These are phyloP conservation scores for Colletotrichum nymphaeae DNA, from an alignment of 2,329 filamentous ascomycete genomes.

Conservation along the genomic window DNA sequence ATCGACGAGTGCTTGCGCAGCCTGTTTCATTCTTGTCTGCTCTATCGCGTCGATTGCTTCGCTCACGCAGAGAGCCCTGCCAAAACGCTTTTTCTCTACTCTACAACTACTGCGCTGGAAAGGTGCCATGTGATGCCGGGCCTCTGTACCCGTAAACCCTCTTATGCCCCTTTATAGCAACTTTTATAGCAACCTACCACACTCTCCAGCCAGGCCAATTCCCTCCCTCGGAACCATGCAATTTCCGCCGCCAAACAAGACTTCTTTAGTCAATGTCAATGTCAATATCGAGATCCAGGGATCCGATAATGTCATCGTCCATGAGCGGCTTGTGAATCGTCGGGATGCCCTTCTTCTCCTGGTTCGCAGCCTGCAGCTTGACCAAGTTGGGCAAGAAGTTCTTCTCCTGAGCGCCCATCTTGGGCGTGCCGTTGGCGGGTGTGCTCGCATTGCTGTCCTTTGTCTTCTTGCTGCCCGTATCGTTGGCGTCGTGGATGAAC, in stretches of 20 bases:
- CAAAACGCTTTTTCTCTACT: background rate
- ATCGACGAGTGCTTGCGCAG: background rate
- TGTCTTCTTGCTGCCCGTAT: slow-evolving; percentile 41
- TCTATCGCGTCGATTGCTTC: slow-evolving; percentile 4
- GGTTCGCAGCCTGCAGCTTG: slow-evolving; percentile 64
- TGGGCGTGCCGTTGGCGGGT: slow-evolving; percentile 65
- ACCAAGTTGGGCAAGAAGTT: slow-evolving; percentile 62
- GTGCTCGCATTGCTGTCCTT: slow-evolving; percentile 62
- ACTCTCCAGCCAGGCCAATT: background rate
- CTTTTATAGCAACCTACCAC: background rate
- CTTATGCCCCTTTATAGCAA: background rate
- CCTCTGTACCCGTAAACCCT: background rate
- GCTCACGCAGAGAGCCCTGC: background rate
- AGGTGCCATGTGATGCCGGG: background rate
- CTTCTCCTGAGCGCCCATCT: slow-evolving; percentile 54
- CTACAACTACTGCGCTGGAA: slow-evolving; percentile 20
- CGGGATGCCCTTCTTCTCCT: slow-evolving; percentile 70
- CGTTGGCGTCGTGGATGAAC: slow-evolving; percentile 73
- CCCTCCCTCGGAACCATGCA: background rate
- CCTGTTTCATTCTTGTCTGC: background rate
- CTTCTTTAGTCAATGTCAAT: slow-evolving; percentile 76
- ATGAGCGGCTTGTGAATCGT: slow-evolving; percentile 83
- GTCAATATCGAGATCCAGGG: slow-evolving; percentile 91
- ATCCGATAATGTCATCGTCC: slow-evolving; percentile 93
- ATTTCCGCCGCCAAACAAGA: no score